Percentiles rank a stretch among this genome's conserved stretches.
Evolutionary conservation across 768 basidiomycete species (phyloP).

Genomic region (Sporobolomyces phaffii): DNA sequence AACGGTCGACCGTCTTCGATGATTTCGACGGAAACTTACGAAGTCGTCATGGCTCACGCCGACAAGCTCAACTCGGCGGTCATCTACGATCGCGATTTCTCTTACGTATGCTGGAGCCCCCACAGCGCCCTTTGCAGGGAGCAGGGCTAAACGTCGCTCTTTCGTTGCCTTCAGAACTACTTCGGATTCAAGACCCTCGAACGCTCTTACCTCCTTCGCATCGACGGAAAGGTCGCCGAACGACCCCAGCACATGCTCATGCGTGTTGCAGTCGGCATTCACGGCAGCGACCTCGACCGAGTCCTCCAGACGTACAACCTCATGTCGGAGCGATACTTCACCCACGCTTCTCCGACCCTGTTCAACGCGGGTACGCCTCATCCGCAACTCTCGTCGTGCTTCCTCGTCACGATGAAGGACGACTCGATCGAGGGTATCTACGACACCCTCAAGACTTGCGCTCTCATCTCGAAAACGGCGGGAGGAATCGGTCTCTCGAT

Average conservation of each 20-base stretch:
- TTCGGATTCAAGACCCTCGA: constrained; percentile 99
- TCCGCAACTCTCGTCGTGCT: constrained; percentile 90
- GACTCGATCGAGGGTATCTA: constrained; percentile 99
- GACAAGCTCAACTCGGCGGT: constrained; percentile 82
- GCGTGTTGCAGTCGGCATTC: constrained; percentile 98
- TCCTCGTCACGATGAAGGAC: constrained; percentile 96
- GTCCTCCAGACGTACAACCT: constrained; percentile 67
- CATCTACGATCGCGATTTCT: constrained; percentile 97
- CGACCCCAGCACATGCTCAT: constrained; percentile 98
- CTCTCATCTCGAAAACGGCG: constrained; percentile 98
- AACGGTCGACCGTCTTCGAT: constrained; percentile 77
- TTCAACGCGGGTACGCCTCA: constrained; percentile 97
- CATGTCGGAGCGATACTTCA: constrained; percentile 98
- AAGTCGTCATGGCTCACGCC: constrained; percentile 72
- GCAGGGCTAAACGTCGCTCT: background rate
- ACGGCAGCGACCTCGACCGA: constrained; percentile 78
- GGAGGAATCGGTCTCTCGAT: constrained; percentile 96
- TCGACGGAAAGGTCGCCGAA: constrained; percentile 90
- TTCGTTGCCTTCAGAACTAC: constrained; percentile 41
- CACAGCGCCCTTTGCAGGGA: no score
- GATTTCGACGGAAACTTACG: constrained; percentile 83
- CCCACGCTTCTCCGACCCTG: constrained; percentile 92
- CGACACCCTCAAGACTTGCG: constrained; percentile 94
- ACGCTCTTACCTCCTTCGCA: constrained; percentile 89
- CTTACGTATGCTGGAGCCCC: no score